These are phyloP conservation scores for Avena sativa DNA, from an alignment of 176 grass and related monocot species.

Conservation along the genomic window DNA sequence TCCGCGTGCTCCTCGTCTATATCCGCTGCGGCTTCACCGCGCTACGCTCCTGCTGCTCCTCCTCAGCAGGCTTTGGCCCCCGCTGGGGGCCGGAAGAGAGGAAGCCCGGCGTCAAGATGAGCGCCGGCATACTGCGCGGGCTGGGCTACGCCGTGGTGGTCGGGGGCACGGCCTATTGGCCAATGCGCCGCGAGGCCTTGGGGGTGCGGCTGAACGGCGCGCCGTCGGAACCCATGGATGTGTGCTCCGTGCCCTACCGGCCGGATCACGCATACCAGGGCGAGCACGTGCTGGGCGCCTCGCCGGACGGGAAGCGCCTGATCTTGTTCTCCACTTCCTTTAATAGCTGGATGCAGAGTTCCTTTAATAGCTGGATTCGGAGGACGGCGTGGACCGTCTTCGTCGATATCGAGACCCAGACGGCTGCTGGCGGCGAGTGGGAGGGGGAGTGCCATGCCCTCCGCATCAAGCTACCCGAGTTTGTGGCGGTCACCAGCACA, in stretches of 20 bases:
- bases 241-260: conserved; percentile 21
- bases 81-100: not conserved
- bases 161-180: too few species aligned
- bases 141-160: not conserved
- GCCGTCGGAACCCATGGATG: not conserved
- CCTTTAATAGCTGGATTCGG: not conserved
- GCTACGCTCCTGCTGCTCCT: conserved; percentile 22
- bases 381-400: not conserved
- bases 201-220: conserved; percentile 1
- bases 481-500: not conserved
- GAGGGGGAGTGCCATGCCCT: not conserved
- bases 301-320: not conserved
- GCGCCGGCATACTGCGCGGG: not conserved
- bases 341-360: not conserved
- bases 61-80: not conserved
- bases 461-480: not conserved
- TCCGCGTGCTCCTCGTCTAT: conserved; percentile 22
- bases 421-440: not conserved
- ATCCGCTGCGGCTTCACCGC: not conserved
- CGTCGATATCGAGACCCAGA: not conserved
- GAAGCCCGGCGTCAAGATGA: not conserved
- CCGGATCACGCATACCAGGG: accelerated
- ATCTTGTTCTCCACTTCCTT: not conserved
- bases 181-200: not conserved
- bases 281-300: not conserved